Percentiles rank a stretch among this genome's conserved stretches.
These are phyloP conservation scores for Closterium sp. DNA, from an alignment of 139 green algal species.

Conservation along the genomic window DNA sequence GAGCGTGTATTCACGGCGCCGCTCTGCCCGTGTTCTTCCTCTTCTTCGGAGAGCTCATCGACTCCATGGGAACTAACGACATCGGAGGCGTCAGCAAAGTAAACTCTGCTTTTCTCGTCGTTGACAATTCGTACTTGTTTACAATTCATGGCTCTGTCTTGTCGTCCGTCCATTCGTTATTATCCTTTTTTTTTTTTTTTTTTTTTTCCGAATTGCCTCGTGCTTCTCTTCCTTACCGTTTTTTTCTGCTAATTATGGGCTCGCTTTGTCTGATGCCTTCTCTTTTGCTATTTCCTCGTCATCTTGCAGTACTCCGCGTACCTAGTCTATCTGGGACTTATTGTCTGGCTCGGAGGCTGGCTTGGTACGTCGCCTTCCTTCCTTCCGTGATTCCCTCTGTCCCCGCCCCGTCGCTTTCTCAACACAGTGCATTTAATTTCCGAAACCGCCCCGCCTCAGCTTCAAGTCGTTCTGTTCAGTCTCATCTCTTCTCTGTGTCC, in stretches of 20 bases:
- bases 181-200: too few relatives aligned
- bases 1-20: slow-evolving; percentile 28
- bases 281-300: too few relatives aligned
- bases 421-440: too few relatives aligned
- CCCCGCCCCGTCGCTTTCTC: not conserved
- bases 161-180: not conserved
- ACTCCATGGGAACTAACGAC: slow-evolving; percentile 36
- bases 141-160: not conserved
- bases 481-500: too few relatives aligned
- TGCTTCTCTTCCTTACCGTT: not conserved
- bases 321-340: slow-evolving; percentile 45
- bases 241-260: too few relatives aligned
- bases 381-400: not conserved
- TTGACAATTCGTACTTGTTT: not conserved
- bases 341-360: slow-evolving; percentile 14
- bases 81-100: not conserved
- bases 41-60: slow-evolving; percentile 46
- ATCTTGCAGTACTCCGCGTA: slow-evolving; percentile 18
- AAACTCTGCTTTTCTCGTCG: not conserved
- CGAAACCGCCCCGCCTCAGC: too few relatives aligned
- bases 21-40: slow-evolving; percentile 45
- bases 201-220: not conserved
- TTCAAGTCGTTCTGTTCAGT: too few relatives aligned
- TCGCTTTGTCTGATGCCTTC: too few relatives aligned
- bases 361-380: not conserved